Evolutionary conservation across 192 early-diverging fungal genomes (phyloP), one percentile per base, ranked within the genome.

Genomic region (Coemansia sp.): DNA sequence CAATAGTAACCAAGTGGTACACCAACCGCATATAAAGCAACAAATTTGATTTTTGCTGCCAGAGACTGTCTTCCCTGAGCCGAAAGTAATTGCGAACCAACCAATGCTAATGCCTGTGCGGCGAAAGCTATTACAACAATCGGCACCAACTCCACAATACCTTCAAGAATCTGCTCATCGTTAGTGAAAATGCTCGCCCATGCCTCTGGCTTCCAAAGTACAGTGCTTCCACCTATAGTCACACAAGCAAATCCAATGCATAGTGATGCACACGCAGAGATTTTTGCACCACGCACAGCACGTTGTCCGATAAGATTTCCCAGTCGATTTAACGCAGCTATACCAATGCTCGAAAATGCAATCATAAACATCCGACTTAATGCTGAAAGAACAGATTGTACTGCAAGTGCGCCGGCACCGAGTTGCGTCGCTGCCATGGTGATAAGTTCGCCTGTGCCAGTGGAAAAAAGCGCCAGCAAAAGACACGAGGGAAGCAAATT

Each of bases 351-450:
- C 3, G 80, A 82, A 4, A 92, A 91, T 21, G 92, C 72, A 14
- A 89, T 89, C 70, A 90, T 93, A 8, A 88, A 74, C 59, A 91
- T 66, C 42, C 85, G 77, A 5, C 85, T 78, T 7, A 92, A 89
- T 23, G 91, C 92, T 19, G 95, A 76, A 1, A 91, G 68, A 56
- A 93, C 80, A 9, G 89, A 84, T 63, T 98, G 96, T 11, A 90
- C 87, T 9, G 94, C 92, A 25, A 98, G 80, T 19, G 78, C 75
- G 10, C 64, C 42, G 0, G 85, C 83, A 25, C 95, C 94, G 1
- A 98, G 75, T 61, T 91, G 87, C n/a, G 93, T 92, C 3, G 94
- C 90, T 0, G 84, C 86, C 66, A 94, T 61, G 3, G 91, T 86
- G 24, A 92, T 78, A 1, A 90, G 65, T 73, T 94, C 92, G 66